Conservation (phyloP, 176 grass and related monocot species). For the Themeda triandra region DNA sequence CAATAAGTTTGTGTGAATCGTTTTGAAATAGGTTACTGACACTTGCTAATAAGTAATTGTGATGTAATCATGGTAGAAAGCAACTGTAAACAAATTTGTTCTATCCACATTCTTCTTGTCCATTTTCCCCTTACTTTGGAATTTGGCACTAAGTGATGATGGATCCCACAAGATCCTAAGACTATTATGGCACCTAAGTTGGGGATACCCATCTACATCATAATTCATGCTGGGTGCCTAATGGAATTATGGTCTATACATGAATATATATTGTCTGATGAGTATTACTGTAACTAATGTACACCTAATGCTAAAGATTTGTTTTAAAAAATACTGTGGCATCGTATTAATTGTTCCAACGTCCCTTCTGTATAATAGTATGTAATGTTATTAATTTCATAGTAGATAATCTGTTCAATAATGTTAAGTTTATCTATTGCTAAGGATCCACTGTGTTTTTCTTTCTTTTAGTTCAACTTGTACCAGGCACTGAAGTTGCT, state of each 20-base stretch:
- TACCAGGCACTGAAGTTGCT: slow-evolving; percentile 88
- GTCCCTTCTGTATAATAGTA: neutral
- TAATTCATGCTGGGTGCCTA: neutral
- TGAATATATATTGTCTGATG: neutral
- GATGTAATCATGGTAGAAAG: slow-evolving; percentile 1
- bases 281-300: neutral
- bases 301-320: no score
- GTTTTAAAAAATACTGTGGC: no score
- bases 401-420: neutral
- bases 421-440: neutral
- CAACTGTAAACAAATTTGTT: neutral
- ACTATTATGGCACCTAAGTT: neutral
- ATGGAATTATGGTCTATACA: neutral
- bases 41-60: neutral
- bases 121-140: neutral
- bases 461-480: slow-evolving; percentile 75
- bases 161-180: neutral
- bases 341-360: slow-evolving; percentile 5
- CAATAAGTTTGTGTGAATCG: neutral
- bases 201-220: neutral
- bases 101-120: neutral
- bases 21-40: neutral
- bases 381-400: slow-evolving; percentile 8
- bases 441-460: slow-evolving; percentile 2
- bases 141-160: neutral